Base-by-base conservation (phyloP, 768 basidiomycete species). In the Pleurotus giganteus region DNA sequence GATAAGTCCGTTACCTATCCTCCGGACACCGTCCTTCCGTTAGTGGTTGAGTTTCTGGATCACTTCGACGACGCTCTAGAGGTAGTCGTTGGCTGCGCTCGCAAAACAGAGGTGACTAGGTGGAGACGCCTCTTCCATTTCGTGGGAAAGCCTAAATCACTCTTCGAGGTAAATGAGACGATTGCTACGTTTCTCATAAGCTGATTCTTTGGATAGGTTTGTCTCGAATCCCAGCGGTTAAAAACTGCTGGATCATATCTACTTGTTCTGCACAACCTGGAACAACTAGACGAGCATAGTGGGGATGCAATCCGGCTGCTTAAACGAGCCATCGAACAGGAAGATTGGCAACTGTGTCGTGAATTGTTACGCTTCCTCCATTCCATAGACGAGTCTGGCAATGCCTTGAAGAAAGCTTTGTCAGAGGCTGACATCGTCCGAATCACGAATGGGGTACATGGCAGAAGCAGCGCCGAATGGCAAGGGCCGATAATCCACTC, bases 221-320 rank as follows among this genome's bases (percentile, higher is more conserved):
- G 94, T 66, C 75, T 96, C 31, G 66, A 74, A 1, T 79, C 84
- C 6, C 80, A 85, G 27, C 82, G 86, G 4, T 75, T 97, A 59
- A 89, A 89, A 65, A 95, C 93, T 2, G 96, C 96, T 0, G 85
- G 88, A 19, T 94, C 92, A 5, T 98, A 98, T 70, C 79, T 99
- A 8, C 79, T 99, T 26, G 94, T 98, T 2, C 73, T 99, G 49
- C 95, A 98, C 65, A 94, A 90, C 61, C 80, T 98, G 50, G 95
- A 98, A 65, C 91, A 94, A 57, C 74, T 93, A 47, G 89, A 94
- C 60, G 88, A 89, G 65, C 72, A 83, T 62, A 84, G 85, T 63
- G 80, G 78, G 31, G 92, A 98, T 62, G 93, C 89, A 2, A 81
- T 93, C 23, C 81, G 91, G 32, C 75, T 99, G 21, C 73, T 99